A percentile compares a stretch with the other conserved stretches of the same genome.
Evolutionary conservation across 2,329 filamentous ascomycete genomes (phyloP).

Genomic region (Rugonectria rugulosa): DNA sequence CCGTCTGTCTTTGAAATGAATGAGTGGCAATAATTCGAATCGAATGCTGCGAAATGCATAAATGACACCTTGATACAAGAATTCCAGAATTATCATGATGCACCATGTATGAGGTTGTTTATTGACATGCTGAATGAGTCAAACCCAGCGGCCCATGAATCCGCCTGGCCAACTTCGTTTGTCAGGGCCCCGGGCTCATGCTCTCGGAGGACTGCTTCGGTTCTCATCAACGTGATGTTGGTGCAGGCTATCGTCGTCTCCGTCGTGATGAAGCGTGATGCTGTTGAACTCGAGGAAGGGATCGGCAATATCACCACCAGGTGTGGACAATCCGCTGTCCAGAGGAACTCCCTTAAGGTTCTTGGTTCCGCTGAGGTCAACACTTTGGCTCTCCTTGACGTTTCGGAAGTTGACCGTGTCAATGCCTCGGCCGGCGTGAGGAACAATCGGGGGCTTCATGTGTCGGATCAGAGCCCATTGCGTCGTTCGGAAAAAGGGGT

Average conservation of each 20-base stretch:
- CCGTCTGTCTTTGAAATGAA: slow-evolving; percentile 17
- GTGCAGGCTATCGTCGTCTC: slow-evolving; percentile 69
- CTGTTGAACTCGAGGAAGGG: slow-evolving; percentile 99
- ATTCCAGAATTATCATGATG: slow-evolving; percentile 33
- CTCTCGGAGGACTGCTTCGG: neutral
- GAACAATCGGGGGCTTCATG: slow-evolving; percentile 97
- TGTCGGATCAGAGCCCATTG: slow-evolving; percentile 97
- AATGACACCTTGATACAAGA: slow-evolving; percentile 30
- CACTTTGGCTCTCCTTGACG: slow-evolving; percentile 95
- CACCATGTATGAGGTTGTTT: slow-evolving; percentile 27
- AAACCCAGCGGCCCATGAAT: slow-evolving; percentile 14
- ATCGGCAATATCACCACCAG: slow-evolving; percentile 81
- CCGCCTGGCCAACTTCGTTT: too few species aligned
- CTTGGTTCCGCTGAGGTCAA: slow-evolving; percentile 77
- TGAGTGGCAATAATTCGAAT: slow-evolving; percentile 34
- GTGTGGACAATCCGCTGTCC: slow-evolving; percentile 85
- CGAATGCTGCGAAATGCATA: slow-evolving; percentile 33
- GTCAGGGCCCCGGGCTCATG: slow-evolving; percentile 9
- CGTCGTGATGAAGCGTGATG: slow-evolving; percentile 95
- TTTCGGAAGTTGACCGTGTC: slow-evolving; percentile 98
- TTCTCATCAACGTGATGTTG: slow-evolving; percentile 16
- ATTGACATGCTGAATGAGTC: slow-evolving; percentile 15
- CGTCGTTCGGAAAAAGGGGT: slow-evolving; percentile 94
- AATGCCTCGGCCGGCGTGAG: slow-evolving; percentile 85
- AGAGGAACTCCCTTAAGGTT: slow-evolving; percentile 80